Evolutionary conservation across 257 asterid species (phyloP), one percentile per base, ranked within the genome.

Genomic region (Rehmannia glutinosa): DNA sequence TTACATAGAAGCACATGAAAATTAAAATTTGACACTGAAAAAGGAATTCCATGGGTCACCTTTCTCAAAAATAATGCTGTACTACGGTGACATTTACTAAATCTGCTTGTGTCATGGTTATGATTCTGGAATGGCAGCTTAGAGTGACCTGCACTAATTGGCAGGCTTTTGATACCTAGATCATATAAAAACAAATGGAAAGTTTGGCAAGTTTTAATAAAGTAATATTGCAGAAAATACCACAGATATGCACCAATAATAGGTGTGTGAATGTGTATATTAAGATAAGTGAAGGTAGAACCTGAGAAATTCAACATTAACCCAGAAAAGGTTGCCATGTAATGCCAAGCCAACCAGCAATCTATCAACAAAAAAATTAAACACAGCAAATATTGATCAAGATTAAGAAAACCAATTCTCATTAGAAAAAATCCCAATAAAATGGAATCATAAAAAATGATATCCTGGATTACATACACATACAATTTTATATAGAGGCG

Each of bases 131-230:
- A 69, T 2, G 60, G 78, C 42, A 66, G 53, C 77, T 74, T 70
- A 30, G 75, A 66, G 60, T 51, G 65, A 57, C 43, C 63, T 25
- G 56, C 62, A 38, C 76, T 68, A 71, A 64, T 25, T 54, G 69
- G 51, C 27, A 54, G 80, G 45, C 53, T 69, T 25, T 56, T 53
- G 61, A 73, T 13, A 58, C 82, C 91, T 87, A 56, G 5, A 72
- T 10, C 10, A 25, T n/a, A 16, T 16, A 51, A 23, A 51, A 42
- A 33, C 23, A 66, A 66, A 64, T 13, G 59, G 50, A 66, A 49
- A 32, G 60, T 28, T 30, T 51, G 49, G 33, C n/a, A n/a, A n/a
- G n/a, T n/a, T n/a, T n/a, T n/a, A n/a, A n/a, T n/a, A n/a, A n/a
- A n/a, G n/a, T n/a, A n/a, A 55, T 27, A 19, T 49, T 28, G 52